These are phyloP conservation scores for Yamadazyma blattariae DNA, from an alignment of 1,139 yeast species.

Conservation along the genomic window DNA sequence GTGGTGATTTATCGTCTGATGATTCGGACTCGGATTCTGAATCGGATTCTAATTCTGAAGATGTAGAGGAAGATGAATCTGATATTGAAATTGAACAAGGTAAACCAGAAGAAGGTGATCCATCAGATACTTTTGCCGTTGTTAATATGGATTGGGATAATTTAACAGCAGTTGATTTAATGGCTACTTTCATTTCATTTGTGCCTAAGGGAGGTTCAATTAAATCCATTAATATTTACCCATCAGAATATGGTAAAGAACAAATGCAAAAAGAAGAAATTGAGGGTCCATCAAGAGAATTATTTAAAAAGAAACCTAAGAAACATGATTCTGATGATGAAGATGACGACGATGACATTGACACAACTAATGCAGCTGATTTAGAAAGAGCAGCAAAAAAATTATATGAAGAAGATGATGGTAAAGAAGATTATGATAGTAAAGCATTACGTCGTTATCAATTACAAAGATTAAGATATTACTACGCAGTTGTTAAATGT, in stretches of 20 bases:
- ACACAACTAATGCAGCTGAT: conserved; percentile 38
- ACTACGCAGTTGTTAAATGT: conserved; percentile 89
- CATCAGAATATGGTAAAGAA: conserved; percentile 92
- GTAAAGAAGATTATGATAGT: conserved; percentile 69
- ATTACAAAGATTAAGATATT: conserved; percentile 82
- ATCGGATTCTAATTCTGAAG: conserved; percentile 29
- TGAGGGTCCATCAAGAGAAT: conserved; percentile 90
- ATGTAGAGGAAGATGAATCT: conserved; percentile 41
- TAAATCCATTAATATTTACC: conserved; percentile 70
- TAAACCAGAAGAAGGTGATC: conserved; percentile 82
- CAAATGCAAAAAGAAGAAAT: conserved; percentile 86
- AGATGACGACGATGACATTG: conserved; percentile 48
- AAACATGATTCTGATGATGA: conserved; percentile 27
- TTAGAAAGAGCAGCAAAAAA: conserved; percentile 59
- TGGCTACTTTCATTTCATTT: conserved; percentile 88
- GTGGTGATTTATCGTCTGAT: conserved; percentile 24
- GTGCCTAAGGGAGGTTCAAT: conserved; percentile 76
- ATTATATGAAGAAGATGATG: conserved; percentile 69
- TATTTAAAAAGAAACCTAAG: conserved; percentile 53
- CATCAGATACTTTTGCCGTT: conserved; percentile 77
- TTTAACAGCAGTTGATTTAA: conserved; percentile 75
- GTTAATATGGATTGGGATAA: conserved; percentile 99
- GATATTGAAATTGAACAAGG: conserved; percentile 55
- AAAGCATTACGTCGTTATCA: conserved; percentile 76
- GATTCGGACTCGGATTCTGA: conserved; percentile 29